phyloP scores from a whole-genome alignment of 164 flowering plant genomes.

The Dillenia suffruticosa region DNA sequence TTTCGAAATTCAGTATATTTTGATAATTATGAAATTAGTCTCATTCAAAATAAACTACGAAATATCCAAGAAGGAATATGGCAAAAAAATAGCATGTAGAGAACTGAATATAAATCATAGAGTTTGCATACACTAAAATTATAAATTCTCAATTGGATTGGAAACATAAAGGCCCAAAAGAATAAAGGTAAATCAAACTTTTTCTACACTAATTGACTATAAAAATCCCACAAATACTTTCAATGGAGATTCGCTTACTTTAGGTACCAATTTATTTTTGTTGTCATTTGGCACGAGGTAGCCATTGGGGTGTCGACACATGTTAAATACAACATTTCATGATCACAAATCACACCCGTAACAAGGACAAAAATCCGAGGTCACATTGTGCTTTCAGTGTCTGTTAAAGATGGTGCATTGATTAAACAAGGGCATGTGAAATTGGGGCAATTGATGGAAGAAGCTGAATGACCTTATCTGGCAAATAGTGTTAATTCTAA shows the following conservation, averaged over 20 bases:
- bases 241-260: too few relatives aligned
- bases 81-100: too few relatives aligned
- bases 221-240: neutral
- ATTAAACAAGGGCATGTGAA: constrained; percentile 11
- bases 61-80: too few relatives aligned
- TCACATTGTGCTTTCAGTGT: constrained; percentile 5
- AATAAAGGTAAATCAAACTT: constrained; percentile 18
- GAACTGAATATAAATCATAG: too few relatives aligned
- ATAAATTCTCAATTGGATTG: constrained; percentile 22
- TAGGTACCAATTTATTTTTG: too few relatives aligned
- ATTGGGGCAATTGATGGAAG: constrained; percentile 7
- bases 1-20: too few relatives aligned
- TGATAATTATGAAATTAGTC: too few relatives aligned
- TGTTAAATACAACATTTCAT: constrained; percentile 3
- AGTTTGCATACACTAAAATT: constrained; percentile 1
- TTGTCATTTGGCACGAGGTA: neutral
- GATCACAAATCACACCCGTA: neutral
- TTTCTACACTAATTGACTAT: neutral
- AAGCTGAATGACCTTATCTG: constrained; percentile 19
- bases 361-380: constrained; percentile 9
- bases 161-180: constrained; percentile 21
- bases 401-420: constrained; percentile 25
- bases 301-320: constrained; percentile 1
- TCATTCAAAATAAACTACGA: too few relatives aligned
- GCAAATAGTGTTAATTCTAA: constrained; percentile 3